Evolutionary conservation across 768 basidiomycete species (phyloP).

Genomic region (Boletus rubropictus): DNA sequence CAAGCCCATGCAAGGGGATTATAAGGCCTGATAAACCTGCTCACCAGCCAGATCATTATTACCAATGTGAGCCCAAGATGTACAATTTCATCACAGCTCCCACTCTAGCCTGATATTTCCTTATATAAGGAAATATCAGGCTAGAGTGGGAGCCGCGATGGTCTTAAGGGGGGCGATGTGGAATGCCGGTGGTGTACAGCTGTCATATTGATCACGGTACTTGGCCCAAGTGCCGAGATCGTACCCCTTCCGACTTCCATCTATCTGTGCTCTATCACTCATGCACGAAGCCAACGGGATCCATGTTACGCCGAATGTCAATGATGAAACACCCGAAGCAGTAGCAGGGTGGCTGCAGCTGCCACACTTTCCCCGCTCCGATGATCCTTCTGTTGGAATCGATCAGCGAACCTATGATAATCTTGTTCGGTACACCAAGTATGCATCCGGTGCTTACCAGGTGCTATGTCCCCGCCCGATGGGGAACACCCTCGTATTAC

Average conservation of each 20-base stretch:
- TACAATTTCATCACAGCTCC: no score
- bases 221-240: background rate
- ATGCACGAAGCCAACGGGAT: slow-evolving; percentile 6
- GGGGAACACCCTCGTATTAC: slow-evolving; percentile 39
- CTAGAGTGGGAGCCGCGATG: no score
- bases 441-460: slow-evolving; percentile 47
- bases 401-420: slow-evolving; percentile 36
- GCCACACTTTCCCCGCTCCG: slow-evolving; percentile 20
- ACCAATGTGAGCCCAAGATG: no score
- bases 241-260: background rate
- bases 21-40: no score
- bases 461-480: slow-evolving; percentile 42
- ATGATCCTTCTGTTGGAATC: slow-evolving; percentile 27
- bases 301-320: background rate
- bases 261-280: background rate
- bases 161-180: slow-evolving; percentile 65
- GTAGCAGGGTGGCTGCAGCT: slow-evolving; percentile 1
- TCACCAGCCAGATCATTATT: no score
- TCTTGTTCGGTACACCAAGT: slow-evolving; percentile 43
- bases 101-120: no score
- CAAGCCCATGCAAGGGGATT: no score
- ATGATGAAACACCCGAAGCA: slow-evolving; percentile 3
- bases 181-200: slow-evolving; percentile 69
- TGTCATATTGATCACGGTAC: background rate
- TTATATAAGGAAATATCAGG: no score